These are phyloP conservation scores for Zygoascus flipseniorum DNA, from an alignment of 805 yeast species.

Conservation along the genomic window DNA sequence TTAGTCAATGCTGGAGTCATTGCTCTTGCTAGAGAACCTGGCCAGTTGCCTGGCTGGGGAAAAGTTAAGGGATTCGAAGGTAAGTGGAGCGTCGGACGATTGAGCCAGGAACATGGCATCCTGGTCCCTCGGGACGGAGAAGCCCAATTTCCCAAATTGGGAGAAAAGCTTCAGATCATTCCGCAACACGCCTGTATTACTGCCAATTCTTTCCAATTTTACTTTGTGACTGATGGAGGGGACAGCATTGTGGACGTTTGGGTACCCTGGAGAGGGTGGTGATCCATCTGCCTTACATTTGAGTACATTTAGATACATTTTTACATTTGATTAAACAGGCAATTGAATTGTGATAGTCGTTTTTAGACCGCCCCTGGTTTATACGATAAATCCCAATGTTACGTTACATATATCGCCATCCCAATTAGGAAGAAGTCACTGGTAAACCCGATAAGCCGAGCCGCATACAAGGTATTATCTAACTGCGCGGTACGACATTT, in stretches of 20 bases:
- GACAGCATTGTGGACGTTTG: constrained; percentile 51
- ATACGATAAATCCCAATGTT: neutral
- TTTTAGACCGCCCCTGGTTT: no score
- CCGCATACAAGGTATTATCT: neutral
- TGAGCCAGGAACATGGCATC: constrained; percentile 78
- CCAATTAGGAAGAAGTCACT: neutral
- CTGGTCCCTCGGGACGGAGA: constrained; percentile 36
- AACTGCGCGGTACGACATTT: neutral
- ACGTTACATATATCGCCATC: neutral
- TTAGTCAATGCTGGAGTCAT: constrained; percentile 67
- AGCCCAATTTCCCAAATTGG: constrained; percentile 26
- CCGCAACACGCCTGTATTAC: constrained; percentile 74
- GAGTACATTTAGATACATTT: neutral
- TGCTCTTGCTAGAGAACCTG: constrained; percentile 56
- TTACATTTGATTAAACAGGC: no score
- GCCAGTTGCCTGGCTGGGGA: constrained; percentile 57
- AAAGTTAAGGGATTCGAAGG: constrained; percentile 32
- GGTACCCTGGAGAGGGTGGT: constrained; percentile 54
- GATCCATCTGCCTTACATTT: neutral
- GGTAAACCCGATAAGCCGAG: neutral
- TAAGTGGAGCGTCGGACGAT: constrained; percentile 56
- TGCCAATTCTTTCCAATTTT: constrained; percentile 52
- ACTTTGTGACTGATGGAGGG: constrained; percentile 42
- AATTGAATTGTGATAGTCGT: no score
- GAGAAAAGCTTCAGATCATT: constrained; percentile 44